Percentiles rank a stretch among this genome's conserved stretches.
Conservation (phyloP, 2,329 filamentous ascomycete species). For the Fusarium decemcellulare region DNA sequence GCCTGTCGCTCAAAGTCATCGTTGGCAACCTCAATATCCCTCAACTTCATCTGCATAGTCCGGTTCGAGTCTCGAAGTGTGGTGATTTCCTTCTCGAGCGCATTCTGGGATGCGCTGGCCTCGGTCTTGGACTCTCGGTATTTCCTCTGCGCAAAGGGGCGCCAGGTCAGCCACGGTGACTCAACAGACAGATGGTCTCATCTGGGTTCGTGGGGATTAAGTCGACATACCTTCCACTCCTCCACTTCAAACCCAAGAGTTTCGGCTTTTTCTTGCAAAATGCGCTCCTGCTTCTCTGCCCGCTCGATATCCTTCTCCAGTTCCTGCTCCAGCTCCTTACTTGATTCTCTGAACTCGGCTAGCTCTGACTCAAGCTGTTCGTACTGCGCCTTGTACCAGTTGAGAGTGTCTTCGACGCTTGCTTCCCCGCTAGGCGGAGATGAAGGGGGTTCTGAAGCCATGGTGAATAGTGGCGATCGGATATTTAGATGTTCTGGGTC, state of each 20-base stretch:
- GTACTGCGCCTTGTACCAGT: constrained; percentile 97
- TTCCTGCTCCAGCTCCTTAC: constrained; percentile 93
- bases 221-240: constrained; percentile 89
- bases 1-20: constrained; percentile 98
- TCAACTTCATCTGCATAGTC: constrained; percentile 83
- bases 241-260: constrained; percentile 89
- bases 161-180: constrained; percentile 22
- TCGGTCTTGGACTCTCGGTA: constrained; percentile 96
- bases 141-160: constrained; percentile 76
- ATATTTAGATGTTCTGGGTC: constrained; percentile 20
- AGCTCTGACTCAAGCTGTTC: constrained; percentile 93
- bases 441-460: constrained; percentile 71
- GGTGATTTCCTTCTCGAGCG: constrained; percentile 96
- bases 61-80: constrained; percentile 88
- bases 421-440: constrained; percentile 71
- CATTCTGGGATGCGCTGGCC: constrained; percentile 85
- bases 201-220: constrained; percentile 2
- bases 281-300: constrained; percentile 92
- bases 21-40: constrained; percentile 97
- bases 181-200: background rate
- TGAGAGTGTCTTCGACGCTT: constrained; percentile 80
- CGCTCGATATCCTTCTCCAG: constrained; percentile 96
- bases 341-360: constrained; percentile 93
- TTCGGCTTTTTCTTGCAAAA: constrained; percentile 90
- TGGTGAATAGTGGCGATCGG: constrained; percentile 48